Percentiles rank a stretch among this genome's conserved stretches.
phyloP scores from a whole-genome alignment of 495 filamentous ascomycete species.

The Bathelium albidoporum region DNA sequence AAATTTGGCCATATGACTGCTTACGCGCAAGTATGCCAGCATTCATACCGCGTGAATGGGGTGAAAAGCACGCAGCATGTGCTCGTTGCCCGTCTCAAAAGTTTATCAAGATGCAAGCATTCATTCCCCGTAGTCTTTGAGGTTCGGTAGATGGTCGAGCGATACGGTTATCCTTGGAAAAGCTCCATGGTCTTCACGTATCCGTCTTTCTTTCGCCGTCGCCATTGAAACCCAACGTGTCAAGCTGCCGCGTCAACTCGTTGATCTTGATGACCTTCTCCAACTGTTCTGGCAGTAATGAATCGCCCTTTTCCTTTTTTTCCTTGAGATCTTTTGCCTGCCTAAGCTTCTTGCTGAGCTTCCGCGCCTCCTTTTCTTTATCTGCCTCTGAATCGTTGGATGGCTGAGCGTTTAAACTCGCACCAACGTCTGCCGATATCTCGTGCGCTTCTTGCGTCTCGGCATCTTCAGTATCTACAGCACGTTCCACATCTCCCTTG shows the following conservation, averaged over 20 bases:
- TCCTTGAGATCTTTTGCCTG: conserved; percentile 83
- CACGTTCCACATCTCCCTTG: conserved; percentile 30
- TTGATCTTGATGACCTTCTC: conserved; percentile 96
- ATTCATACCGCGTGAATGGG: too few relatives aligned
- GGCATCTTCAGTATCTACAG: conserved; percentile 25
- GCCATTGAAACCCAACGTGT: conserved; percentile 71
- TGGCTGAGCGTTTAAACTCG: conserved; percentile 9
- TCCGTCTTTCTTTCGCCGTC: conserved; percentile 43
- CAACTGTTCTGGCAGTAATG: conserved; percentile 84
- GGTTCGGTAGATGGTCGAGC: too few relatives aligned
- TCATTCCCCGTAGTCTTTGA: too few relatives aligned
- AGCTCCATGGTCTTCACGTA: background rate
- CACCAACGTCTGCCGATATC: conserved; percentile 26
- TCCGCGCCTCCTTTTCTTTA: conserved; percentile 84
- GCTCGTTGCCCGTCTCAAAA: too few relatives aligned
- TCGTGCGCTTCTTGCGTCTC: conserved; percentile 29
- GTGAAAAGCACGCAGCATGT: too few relatives aligned
- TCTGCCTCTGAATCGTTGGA: conserved; percentile 57
- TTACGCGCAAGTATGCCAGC: too few relatives aligned
- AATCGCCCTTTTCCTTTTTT: conserved; percentile 80
- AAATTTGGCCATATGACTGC: too few relatives aligned
- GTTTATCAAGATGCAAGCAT: too few relatives aligned
- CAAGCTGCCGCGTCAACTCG: conserved; percentile 81
- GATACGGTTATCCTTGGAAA: too few relatives aligned
- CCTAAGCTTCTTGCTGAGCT: conserved; percentile 89